Evolutionary conservation across 352 stramenopile species (phyloP).

Genomic region (Phytopythium boreale): DNA sequence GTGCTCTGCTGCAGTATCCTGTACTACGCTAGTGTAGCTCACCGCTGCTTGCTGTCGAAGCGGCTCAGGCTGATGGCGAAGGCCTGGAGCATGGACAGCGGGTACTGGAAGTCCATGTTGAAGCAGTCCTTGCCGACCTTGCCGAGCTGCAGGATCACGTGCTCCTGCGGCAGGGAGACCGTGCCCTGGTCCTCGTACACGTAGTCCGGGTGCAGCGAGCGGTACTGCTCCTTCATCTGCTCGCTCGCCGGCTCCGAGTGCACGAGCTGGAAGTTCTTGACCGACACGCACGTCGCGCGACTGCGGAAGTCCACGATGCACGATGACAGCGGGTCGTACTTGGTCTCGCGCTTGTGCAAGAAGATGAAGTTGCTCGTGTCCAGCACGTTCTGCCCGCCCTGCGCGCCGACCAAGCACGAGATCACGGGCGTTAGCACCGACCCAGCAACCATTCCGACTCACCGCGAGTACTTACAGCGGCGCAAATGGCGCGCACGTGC

Average conservation of each 20-base stretch:
- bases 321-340: conserved; percentile 90
- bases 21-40: conserved; percentile 9
- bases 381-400: conserved; percentile 83
- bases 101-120: conserved; percentile 94
- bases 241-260: conserved; percentile 77
- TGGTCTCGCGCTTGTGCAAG: conserved; percentile 83
- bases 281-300: conserved; percentile 84
- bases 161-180: conserved; percentile 73
- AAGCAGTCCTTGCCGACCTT: conserved; percentile 92
- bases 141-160: conserved; percentile 82
- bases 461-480: conserved; percentile 32
- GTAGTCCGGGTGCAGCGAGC: conserved; percentile 63
- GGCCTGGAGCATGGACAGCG: conserved; percentile 89
- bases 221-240: conserved; percentile 66
- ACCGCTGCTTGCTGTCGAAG: conserved; percentile 89
- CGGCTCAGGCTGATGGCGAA: conserved; percentile 91
- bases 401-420: conserved; percentile 2
- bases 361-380: conserved; percentile 77
- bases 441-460: not conserved
- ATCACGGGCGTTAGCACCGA: not conserved
- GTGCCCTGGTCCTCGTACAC: conserved; percentile 85
- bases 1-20: not conserved
- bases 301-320: conserved; percentile 92
- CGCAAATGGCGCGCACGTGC: conserved; percentile 56
- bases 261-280: conserved; percentile 93